Conservation (phyloP, 257 asterid species). For the Nicotiana obtusifolia region DNA sequence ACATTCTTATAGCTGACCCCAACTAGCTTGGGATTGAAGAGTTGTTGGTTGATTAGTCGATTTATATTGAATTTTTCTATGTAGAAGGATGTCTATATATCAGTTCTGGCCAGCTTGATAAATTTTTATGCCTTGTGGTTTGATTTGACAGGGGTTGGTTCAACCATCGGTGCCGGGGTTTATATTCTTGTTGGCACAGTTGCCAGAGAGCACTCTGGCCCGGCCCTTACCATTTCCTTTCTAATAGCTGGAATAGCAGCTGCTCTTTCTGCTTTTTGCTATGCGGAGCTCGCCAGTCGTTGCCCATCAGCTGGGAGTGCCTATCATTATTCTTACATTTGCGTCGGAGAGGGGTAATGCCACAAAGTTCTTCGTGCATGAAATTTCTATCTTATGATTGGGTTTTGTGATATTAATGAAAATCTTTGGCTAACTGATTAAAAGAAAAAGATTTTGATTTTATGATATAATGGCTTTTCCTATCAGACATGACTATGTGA, state of each 20-base stretch:
- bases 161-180: constrained; percentile 96
- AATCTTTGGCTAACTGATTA: background rate
- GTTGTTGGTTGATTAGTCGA: background rate
- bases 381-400: background rate
- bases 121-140: background rate
- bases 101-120: background rate
- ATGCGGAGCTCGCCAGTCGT: constrained; percentile 90
- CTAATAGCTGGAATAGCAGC: constrained; percentile 95
- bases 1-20: background rate
- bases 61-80: background rate
- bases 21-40: background rate
- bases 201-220: constrained; percentile 95
- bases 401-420: background rate
- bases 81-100: background rate
- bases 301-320: constrained; percentile 99
- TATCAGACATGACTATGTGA: background rate
- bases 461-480: background rate
- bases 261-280: constrained; percentile 93
- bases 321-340: constrained; percentile 90
- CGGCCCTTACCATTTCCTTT: constrained; percentile 83
- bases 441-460: background rate
- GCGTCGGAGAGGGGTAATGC: constrained; percentile 86
- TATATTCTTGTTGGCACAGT: constrained; percentile 93
- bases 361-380: background rate
- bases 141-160: constrained; percentile 71